These are phyloP conservation scores for Talaromyces piceae DNA, from an alignment of 2,329 filamentous ascomycete species.

Conservation along the genomic window DNA sequence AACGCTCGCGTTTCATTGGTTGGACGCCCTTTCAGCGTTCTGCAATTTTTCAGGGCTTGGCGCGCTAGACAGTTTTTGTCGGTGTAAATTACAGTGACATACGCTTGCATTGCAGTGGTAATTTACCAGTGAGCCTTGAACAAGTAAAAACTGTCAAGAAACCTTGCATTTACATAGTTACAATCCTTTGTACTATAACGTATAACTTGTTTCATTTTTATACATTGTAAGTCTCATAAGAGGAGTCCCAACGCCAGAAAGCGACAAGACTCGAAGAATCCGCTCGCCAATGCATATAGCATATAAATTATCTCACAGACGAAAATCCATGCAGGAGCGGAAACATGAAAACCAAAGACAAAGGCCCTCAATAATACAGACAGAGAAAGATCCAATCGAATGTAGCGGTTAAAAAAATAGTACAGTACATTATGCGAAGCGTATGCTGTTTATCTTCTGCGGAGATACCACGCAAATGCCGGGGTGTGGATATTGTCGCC, in stretches of 20 bases:
- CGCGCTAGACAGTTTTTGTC: neutral
- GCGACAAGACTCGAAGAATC: neutral
- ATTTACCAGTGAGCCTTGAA: neutral
- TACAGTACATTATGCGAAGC: constrained; percentile 8
- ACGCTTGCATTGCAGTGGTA: neutral
- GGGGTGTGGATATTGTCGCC: constrained; percentile 61
- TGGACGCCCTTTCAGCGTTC: neutral
- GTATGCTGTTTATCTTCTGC: constrained; percentile 54
- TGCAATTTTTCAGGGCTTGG: neutral
- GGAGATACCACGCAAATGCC: constrained; percentile 91
- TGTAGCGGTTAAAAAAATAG: neutral
- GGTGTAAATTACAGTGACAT: neutral
- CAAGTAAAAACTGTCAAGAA: no score
- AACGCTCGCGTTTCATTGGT: neutral
- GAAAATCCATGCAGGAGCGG: neutral
- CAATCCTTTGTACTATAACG: no score
- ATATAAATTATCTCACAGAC: neutral
- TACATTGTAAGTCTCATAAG: neutral
- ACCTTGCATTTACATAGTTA: no score
- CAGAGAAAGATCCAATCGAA: constrained; percentile 12
- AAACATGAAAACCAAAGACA: constrained; percentile 18
- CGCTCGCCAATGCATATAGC: neutral
- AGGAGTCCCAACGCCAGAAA: neutral
- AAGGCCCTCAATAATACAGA: constrained; percentile 30
- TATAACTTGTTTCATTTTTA: constrained; percentile 1